A percentile compares a stretch with the other conserved stretches of the same genome.
Conservation (phyloP, 371 early-diverging fungal species). For the Sanchytrium tribonematis region DNA sequence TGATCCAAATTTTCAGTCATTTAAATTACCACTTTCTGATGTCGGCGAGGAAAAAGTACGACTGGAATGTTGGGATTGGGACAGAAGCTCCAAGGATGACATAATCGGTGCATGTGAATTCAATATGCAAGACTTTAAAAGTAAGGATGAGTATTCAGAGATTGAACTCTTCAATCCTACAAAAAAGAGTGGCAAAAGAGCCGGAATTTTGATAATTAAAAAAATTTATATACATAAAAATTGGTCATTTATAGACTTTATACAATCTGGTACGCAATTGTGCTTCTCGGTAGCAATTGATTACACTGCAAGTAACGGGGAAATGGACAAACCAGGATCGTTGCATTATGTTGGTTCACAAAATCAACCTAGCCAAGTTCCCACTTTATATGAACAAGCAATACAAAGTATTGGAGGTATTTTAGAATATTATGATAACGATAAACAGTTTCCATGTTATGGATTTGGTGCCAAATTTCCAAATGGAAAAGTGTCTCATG, state of each 20-base stretch:
- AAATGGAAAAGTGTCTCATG: conserved; percentile 16
- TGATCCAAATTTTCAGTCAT: conserved; percentile 7
- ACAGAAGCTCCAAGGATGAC: conserved; percentile 5
- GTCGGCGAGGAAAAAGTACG: conserved; percentile 6
- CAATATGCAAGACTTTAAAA: conserved; percentile 2
- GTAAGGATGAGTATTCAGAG: conserved; percentile 3
- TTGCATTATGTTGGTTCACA: conserved; percentile 14
- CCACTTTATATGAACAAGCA: conserved; percentile 21
- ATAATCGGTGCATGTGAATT: conserved; percentile 8
- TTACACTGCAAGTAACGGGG: conserved; percentile 23
- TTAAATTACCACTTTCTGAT: conserved; percentile 1
- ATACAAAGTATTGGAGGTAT: conserved; percentile 18
- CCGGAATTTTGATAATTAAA: conserved; percentile 2
- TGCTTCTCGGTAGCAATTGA: conserved; percentile 21
- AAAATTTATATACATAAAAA: conserved; percentile 1
- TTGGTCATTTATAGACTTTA: conserved; percentile 18
- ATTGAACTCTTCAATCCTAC: conserved; percentile 1
- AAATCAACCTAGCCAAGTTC: too few relatives aligned
- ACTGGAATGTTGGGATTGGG: conserved; percentile 9
- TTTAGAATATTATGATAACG: conserved; percentile 5
- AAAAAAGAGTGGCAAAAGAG: conserved; percentile 3
- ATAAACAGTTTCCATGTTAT: conserved; percentile 10
- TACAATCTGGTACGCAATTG: conserved; percentile 17
- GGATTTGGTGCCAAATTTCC: conserved; percentile 23
- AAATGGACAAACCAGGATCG: conserved; percentile 14